Evolutionary conservation across 306 rosid species (phyloP), one percentile per base, ranked within the genome.

Genomic region (Prunus salicina): DNA sequence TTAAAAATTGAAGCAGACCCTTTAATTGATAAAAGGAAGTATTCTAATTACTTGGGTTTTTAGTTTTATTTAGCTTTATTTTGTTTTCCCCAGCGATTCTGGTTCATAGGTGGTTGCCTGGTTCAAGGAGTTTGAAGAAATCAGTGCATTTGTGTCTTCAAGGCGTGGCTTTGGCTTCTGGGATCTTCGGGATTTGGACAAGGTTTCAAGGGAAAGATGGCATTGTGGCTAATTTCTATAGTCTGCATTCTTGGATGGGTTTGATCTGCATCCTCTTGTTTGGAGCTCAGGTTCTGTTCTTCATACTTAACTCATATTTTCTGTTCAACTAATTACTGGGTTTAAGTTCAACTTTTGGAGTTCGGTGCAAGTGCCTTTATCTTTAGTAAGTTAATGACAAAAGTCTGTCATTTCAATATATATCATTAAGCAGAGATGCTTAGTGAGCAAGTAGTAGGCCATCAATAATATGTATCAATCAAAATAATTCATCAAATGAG

Each of bases 191-290:
- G 78, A 88, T 92, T 80, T 92, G 97, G 97, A 95, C 97, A 5
- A 92, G 58, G 38, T 95, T 95, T 65, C 96, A 88, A 2, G 87
- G 87, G 41, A 55, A 82, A 3, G 73, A 84, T 52, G 93, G 98
- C 51, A 45, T 95, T 83, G 88, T 90, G 71, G 96, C 90, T 32
- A 92, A 95, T 81, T 95, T 95, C 86, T 91, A 80, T 38, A 95
- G 97, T 79, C 66, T 95, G 1, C 98, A 92, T 86, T 95, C 98
- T 68, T 95, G 98, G 98, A 89, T 95, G 97, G 98, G 98, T 78
- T 80, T 92, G 84, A 46, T 85, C 22, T 90, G 91, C 68, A 68
- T 95, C 65, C 78, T 82, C 77, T 79, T 92, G 74, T 92, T 92
- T 79, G 97, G 87, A 49, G 84, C 87, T 81, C 98, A 95, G 97